Conservation (phyloP, 495 filamentous ascomycete species). For the Penicillium lividum region DNA sequence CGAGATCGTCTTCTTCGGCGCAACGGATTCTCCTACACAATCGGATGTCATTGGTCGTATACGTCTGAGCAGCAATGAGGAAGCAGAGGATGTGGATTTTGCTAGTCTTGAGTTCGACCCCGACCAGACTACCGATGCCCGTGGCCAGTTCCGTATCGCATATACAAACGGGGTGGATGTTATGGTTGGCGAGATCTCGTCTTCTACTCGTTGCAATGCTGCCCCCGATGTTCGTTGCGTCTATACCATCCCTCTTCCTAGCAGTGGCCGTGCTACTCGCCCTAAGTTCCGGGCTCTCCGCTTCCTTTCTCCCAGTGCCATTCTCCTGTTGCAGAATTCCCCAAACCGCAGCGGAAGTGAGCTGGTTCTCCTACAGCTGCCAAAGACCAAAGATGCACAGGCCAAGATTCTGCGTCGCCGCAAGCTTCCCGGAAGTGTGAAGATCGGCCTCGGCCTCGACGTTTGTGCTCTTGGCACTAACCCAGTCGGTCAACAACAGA, state of each 20-base stretch:
- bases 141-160: conserved; percentile 64
- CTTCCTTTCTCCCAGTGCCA: conserved; percentile 62
- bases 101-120: conserved; percentile 47
- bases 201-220: conserved; percentile 43
- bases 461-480: conserved; percentile 63
- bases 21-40: conserved; percentile 52
- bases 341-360: conserved; percentile 63
- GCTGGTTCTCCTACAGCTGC: conserved; percentile 63
- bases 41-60: conserved; percentile 69
- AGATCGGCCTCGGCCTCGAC: conserved; percentile 72
- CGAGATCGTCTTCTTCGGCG: conserved; percentile 80
- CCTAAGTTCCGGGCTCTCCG: conserved; percentile 67
- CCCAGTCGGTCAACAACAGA: conserved; percentile 63
- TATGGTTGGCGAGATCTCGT: conserved; percentile 44
- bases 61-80: conserved; percentile 58
- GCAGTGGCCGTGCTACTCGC: conserved; percentile 36
- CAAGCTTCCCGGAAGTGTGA: conserved; percentile 56
- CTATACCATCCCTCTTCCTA: conserved; percentile 62
- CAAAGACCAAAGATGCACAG: conserved; percentile 18
- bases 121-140: conserved; percentile 22
- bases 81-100: conserved; percentile 83
- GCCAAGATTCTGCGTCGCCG: conserved; percentile 53
- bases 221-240: conserved; percentile 57
- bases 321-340: conserved; percentile 53
- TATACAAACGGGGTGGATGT: conserved; percentile 83